Evolutionary conservation across 2,329 filamentous ascomycete species (phyloP), one percentile per base, ranked within the genome.

Genomic region (Setomelanomma holmii): DNA sequence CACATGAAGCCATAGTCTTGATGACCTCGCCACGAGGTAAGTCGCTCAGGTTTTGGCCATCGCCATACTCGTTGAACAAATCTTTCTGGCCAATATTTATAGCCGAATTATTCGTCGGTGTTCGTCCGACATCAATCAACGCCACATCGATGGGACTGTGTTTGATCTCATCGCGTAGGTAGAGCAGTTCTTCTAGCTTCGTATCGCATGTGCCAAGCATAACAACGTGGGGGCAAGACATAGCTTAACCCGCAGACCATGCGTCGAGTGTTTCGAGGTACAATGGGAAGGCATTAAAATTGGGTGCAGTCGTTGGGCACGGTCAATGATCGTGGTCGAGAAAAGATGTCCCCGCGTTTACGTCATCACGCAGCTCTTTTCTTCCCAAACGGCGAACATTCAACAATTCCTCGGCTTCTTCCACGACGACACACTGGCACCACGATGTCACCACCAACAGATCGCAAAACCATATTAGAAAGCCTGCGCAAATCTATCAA

Each of bases 151-250:
- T 66, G 8, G 51, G 57, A 12, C 51, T 45, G 27, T 27, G 52
- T 42, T 76, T 49, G 48, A 86, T 80, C 34, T 78, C 75, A 3
- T 78, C 69, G 40, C 79, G 78, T 2, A 87, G 73, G 63, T 81
- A 87, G 3, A 83, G 70, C 1, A 87, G 76, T 64, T 89, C 85
- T 4, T 80, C 69, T 10, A 86, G 75, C 66, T 89, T 89, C 24
- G 85, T 87, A 63, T 89, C 86, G 63, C 83, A 86, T 12, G 85
- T 89, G 17, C 86, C 86, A 19, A 89, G 69, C 12, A 88, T 71
- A 44, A 82, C 75, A 45, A 88, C 79, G 72, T 53, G 49, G 14
- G 60, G 42, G 19, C 19, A 17, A n/a, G 38, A 50, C 36, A 45
- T 45, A 35, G 8, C 42, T 3, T 30, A 10, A 30, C 27, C n/a